These are phyloP conservation scores for Leccinum pallidistipes DNA, from an alignment of 1,284 basidiomycete species.

Conservation along the genomic window DNA sequence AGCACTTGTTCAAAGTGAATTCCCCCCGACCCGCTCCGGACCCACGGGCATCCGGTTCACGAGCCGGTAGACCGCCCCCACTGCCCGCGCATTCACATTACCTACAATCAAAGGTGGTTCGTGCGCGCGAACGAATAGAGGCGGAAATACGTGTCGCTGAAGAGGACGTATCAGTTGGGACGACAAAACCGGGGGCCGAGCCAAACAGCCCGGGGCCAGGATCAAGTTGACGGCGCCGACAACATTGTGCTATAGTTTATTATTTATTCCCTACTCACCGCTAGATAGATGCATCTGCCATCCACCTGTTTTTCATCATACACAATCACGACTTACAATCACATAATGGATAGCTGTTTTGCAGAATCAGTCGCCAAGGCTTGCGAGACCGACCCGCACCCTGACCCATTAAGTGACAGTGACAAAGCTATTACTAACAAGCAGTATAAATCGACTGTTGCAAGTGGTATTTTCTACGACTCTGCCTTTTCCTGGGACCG, in stretches of 20 bases:
- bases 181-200: conserved; percentile 23
- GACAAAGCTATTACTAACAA: not conserved
- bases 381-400: not conserved
- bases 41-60: conserved; percentile 31
- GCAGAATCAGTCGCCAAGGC: not conserved
- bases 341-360: conserved; percentile 15
- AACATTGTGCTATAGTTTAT: conserved; percentile 6
- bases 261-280: conserved; percentile 18
- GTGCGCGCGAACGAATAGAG: conserved; percentile 92
- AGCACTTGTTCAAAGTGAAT: conserved; percentile 91
- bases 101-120: conserved; percentile 94
- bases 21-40: conserved; percentile 63
- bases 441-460: not conserved
- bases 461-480: not conserved
- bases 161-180: conserved; percentile 25
- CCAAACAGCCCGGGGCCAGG: conserved; percentile 22
- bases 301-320: conserved; percentile 18
- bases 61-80: conserved; percentile 39
- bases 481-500: conserved; percentile 18
- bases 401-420: not conserved
- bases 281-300: conserved; percentile 21
- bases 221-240: conserved; percentile 19
- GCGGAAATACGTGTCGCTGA: conserved; percentile 64
- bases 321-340: conserved; percentile 11
- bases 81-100: conserved; percentile 79